Conservation (phyloP, 1,139 yeast genomes). For the Suhomyces ambrosiae region DNA sequence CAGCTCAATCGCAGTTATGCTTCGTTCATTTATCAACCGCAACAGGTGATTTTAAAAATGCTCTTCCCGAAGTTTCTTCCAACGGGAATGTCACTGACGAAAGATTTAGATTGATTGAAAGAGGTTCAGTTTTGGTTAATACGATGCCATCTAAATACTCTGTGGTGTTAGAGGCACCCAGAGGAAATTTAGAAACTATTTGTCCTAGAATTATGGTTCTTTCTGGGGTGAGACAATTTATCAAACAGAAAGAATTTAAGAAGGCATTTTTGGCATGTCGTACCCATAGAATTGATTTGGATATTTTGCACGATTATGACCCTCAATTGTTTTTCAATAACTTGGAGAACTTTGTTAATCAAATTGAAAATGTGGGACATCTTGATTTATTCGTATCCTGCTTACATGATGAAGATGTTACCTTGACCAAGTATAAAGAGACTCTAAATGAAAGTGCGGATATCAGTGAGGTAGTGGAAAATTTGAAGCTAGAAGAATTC, state of each 20-base stretch:
- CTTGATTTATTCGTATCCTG: slow-evolving; percentile 87
- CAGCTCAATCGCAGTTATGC: slow-evolving; percentile 82
- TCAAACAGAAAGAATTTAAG: slow-evolving; percentile 57
- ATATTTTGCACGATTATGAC: slow-evolving; percentile 83
- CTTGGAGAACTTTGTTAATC: slow-evolving; percentile 68
- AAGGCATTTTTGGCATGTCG: slow-evolving; percentile 84
- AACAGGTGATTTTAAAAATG: slow-evolving; percentile 22
- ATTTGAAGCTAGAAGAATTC: slow-evolving; percentile 6
- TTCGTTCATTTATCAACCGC: slow-evolving; percentile 69
- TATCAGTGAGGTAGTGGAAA: slow-evolving; percentile 6
- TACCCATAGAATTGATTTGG: slow-evolving; percentile 88
- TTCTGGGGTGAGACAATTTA: slow-evolving; percentile 74
- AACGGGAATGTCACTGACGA: slow-evolving; percentile 56
- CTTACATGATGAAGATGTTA: slow-evolving; percentile 83
- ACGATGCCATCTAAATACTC: slow-evolving; percentile 82
- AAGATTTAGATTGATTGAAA: slow-evolving; percentile 82
- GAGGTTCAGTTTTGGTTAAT: slow-evolving; percentile 83
- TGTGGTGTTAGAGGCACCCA: slow-evolving; percentile 87
- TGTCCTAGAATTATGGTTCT: slow-evolving; percentile 92
- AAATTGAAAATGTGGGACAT: slow-evolving; percentile 71
- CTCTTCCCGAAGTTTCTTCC: slow-evolving; percentile 22
- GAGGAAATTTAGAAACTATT: slow-evolving; percentile 94
- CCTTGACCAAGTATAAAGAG: slow-evolving; percentile 79
- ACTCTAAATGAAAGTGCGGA: slow-evolving; percentile 43
- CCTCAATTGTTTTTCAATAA: slow-evolving; percentile 68